Conservation (phyloP, 371 early-diverging fungal genomes). For the Chytridium lagenaria region DNA sequence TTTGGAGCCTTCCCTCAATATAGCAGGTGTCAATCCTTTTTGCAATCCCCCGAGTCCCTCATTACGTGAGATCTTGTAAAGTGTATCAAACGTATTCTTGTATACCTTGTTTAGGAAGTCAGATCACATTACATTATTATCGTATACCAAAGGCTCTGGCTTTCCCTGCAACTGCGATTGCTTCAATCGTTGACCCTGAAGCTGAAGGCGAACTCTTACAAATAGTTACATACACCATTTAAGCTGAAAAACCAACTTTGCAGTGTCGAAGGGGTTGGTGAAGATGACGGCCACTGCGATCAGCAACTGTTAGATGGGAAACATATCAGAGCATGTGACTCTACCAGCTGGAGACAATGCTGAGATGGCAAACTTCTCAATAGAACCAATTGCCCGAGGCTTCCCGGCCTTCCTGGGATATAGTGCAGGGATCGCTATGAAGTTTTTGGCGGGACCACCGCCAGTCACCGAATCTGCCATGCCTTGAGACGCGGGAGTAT, state of each 20-base stretch:
- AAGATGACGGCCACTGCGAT: slow-evolving; percentile 69
- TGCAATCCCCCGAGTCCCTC: slow-evolving; percentile 72
- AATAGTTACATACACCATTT: not conserved
- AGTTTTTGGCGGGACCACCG: not conserved
- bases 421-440: slow-evolving; percentile 44
- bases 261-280: slow-evolving; percentile 74
- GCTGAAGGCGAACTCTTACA: slow-evolving; percentile 66
- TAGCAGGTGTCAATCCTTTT: slow-evolving; percentile 72
- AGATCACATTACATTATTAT: not conserved
- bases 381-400: slow-evolving; percentile 44
- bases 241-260: slow-evolving; percentile 47
- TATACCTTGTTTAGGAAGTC: slow-evolving; percentile 55
- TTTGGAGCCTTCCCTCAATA: slow-evolving; percentile 69
- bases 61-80: slow-evolving; percentile 65
- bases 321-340: not conserved
- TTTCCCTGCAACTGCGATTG: slow-evolving; percentile 18
- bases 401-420: slow-evolving; percentile 43
- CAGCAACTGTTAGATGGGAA: not conserved
- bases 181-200: slow-evolving; percentile 61
- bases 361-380: slow-evolving; percentile 62
- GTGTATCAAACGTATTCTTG: slow-evolving; percentile 66
- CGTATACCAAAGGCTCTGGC: slow-evolving; percentile 1
- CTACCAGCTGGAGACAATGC: slow-evolving; percentile 62
- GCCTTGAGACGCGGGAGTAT: not conserved
- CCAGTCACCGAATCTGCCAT: slow-evolving; percentile 36